Percentiles rank a stretch among this genome's conserved stretches.
Evolutionary conservation across 2,329 filamentous ascomycete genomes (phyloP).

Genomic region (Cadophora malorum): DNA sequence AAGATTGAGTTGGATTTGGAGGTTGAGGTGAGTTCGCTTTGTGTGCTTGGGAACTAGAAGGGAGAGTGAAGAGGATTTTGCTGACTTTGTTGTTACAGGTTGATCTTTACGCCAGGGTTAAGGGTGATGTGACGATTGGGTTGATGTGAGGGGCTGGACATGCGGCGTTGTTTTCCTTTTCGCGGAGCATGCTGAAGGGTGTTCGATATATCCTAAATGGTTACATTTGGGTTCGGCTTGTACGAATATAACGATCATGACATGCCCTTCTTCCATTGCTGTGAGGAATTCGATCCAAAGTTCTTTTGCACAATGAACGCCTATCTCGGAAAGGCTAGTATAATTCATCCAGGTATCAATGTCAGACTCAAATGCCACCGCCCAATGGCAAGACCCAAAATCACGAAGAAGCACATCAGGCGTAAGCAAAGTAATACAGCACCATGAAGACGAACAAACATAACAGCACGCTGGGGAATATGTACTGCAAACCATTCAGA

Average conservation of each 20-base stretch:
- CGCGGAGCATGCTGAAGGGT: neutral
- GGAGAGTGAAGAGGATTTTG: too few relatives aligned
- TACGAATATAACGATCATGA: constrained; percentile 2
- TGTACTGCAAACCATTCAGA: neutral
- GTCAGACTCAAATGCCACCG: neutral
- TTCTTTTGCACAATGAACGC: too few relatives aligned
- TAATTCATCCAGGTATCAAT: neutral
- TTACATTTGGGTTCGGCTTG: neutral
- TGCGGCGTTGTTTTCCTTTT: neutral
- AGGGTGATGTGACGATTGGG: constrained; percentile 45
- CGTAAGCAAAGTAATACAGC: neutral
- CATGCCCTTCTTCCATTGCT: neutral
- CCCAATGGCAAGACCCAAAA: neutral
- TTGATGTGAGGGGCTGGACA: constrained; percentile 41
- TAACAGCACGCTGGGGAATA: neutral
- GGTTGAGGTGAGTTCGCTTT: constrained; percentile 39
- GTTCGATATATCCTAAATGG: neutral
- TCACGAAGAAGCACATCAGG: neutral
- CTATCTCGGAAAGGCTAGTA: too few relatives aligned
- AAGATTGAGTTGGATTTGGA: constrained; percentile 46
- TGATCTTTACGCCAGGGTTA: constrained; percentile 38
- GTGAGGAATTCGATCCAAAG: too few relatives aligned
- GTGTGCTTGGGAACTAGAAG: too few relatives aligned
- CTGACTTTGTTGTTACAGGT: constrained; percentile 30
- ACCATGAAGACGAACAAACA: neutral